Base-by-base conservation (phyloP, 1,284 basidiomycete genomes). In the Papiliotrema laurentii region DNA sequence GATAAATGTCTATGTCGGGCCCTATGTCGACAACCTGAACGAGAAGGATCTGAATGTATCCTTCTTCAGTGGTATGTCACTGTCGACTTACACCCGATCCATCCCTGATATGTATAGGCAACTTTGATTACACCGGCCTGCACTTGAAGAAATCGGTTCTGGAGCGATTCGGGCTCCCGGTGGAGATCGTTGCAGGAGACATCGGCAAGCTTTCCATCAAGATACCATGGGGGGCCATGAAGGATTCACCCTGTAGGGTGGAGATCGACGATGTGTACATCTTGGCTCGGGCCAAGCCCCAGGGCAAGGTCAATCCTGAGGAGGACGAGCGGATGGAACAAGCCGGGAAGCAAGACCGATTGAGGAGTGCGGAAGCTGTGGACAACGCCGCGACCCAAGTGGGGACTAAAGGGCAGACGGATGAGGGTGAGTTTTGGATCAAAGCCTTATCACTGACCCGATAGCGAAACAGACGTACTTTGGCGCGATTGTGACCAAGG, bases 21-120 rank as follows among this genome's bases (percentile, higher is more conserved):
- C 90, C 1, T 97, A 98, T 80, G 88, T 98, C 56, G 92, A 96
- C 76, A 96, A 97, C 64, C 77, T 99, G 70, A 92, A 97, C 73
- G 83, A 92, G 62, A 86, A 88, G 65, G 90, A 96, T 74, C 85
- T 98, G 43, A 93, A 92, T 64, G 86, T 96, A 77, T 93, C 92
- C 26, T 89, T 98, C 59, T 89, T 85, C 64, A 87, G 89, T 79
- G 94, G 93, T 83, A 63, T 73, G 69, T 30, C 16, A 18, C 22
- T n/a, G 18, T 3, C 18, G 34, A 49, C 30, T 35, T 36, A 35
- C 31, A 4, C 28, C 26, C 43, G 13, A 33, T 25, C 9, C 35
- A 41, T 28, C 27, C 22, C 62, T 16, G n/a, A 7, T 26, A 3
- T 38, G n/a, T 2, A 11, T 41, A 91, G 92, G 92, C 46, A 85